Evolutionary conservation across 495 filamentous ascomycete genomes (phyloP).

Genomic region (Lasiosphaeriaceae sp.): DNA sequence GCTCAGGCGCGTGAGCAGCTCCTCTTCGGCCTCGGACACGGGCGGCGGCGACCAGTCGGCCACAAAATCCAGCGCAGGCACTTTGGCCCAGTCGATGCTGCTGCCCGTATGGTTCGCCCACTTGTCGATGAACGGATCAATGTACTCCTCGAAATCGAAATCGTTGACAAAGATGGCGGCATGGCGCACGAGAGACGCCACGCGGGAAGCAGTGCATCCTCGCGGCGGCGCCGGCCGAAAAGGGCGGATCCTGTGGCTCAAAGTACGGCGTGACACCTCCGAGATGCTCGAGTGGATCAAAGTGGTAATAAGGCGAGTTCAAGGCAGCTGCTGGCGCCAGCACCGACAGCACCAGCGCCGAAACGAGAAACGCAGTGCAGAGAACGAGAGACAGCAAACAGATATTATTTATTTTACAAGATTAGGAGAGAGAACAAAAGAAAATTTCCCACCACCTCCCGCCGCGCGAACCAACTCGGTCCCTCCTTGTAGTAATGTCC

Average conservation of each 20-base stretch:
- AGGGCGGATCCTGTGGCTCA: constrained; percentile 42
- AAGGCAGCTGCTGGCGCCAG: constrained; percentile 14
- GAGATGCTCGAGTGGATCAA: constrained; percentile 47
- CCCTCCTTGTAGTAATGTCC: too few relatives aligned
- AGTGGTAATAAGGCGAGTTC: constrained; percentile 38
- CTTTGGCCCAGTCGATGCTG: constrained; percentile 33
- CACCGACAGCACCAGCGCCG: not conserved
- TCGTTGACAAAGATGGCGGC: constrained; percentile 49
- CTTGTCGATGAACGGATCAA: constrained; percentile 44
- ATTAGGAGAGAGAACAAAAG: too few relatives aligned
- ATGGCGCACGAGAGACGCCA: constrained; percentile 44
- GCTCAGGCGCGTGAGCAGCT: constrained; percentile 41
- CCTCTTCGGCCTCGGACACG: constrained; percentile 39
- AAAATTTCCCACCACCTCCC: too few relatives aligned
- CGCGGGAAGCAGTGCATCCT: constrained; percentile 39
- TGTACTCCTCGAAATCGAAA: constrained; percentile 45
- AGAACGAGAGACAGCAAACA: not conserved
- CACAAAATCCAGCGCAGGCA: constrained; percentile 38
- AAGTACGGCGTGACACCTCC: constrained; percentile 48
- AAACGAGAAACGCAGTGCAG: not conserved
- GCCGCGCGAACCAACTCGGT: too few relatives aligned
- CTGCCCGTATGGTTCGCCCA: constrained; percentile 36
- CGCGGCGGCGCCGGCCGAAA: constrained; percentile 31
- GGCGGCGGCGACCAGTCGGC: constrained; percentile 37
- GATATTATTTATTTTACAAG: too few relatives aligned